Conservation (phyloP, 2,329 filamentous ascomycete species). For the Arthrinium puccinioides region DNA sequence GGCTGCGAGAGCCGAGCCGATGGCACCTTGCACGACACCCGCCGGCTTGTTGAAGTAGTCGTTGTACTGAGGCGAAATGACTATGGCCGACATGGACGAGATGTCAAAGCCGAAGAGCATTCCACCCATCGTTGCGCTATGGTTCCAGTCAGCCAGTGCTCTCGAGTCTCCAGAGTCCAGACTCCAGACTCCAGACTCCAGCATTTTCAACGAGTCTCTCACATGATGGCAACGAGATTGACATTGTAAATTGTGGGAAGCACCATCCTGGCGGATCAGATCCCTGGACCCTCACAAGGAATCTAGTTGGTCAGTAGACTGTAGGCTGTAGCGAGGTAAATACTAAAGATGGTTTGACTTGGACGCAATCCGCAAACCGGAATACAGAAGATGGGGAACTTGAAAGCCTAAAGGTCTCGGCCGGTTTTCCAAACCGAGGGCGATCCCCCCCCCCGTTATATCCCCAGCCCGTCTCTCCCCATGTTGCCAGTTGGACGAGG, state of each 20-base stretch:
- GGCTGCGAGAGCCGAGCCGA: conserved; percentile 43
- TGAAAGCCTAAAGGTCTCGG: no score
- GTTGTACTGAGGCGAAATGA: conserved; percentile 42
- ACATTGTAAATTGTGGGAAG: conserved; percentile 45
- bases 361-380: no score
- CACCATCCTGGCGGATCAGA: conserved; percentile 2
- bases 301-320: not conserved
- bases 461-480: not conserved
- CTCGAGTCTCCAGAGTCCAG: no score
- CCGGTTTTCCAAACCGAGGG: no score
- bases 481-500: no score
- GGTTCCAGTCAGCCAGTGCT: not conserved
- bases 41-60: conserved; percentile 42
- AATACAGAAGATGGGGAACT: no score
- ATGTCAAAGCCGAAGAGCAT: conserved; percentile 52
- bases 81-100: conserved; percentile 50
- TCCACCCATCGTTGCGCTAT: conserved; percentile 2
- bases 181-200: not conserved
- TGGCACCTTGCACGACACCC: conserved; percentile 40
- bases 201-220: not conserved
- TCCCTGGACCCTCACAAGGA: not conserved
- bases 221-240: conserved; percentile 43
- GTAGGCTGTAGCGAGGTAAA: not conserved
- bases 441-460: not conserved
- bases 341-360: not conserved